Conservation (phyloP, 805 yeast genomes). For the Tetrapisispora namnaoensis region DNA sequence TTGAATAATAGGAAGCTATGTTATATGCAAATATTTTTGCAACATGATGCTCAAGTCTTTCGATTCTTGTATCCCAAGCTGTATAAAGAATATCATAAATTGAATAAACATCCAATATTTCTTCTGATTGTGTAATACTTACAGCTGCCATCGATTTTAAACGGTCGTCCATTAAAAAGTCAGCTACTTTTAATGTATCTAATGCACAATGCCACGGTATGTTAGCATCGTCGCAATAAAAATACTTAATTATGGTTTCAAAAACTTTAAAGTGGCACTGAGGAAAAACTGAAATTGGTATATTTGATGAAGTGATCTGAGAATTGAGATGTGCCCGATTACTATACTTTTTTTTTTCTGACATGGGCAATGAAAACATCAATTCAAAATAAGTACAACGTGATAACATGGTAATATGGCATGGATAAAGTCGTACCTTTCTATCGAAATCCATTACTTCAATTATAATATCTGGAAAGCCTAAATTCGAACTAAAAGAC, state of each 20-base stretch:
- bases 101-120: conserved; percentile 26
- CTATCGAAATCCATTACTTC: conserved; percentile 26
- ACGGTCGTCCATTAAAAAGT: conserved; percentile 46
- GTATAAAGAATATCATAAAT: conserved; percentile 50
- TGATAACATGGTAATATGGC: conserved; percentile 49
- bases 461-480: conserved; percentile 41
- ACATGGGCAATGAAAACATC: conserved; percentile 47
- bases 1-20: conserved; percentile 30
- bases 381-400: conserved; percentile 56
- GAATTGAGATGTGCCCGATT: background rate
- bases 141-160: conserved; percentile 56
- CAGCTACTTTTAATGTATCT: conserved; percentile 51
- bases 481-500: background rate
- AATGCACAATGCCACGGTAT: conserved; percentile 43
- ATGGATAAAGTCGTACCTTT: conserved; percentile 41
- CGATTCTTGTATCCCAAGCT: conserved; percentile 60
- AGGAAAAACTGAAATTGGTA: conserved; percentile 24
- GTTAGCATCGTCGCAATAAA: conserved; percentile 51
- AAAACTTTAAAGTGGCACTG: conserved; percentile 29
- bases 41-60: conserved; percentile 52
- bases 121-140: conserved; percentile 27
- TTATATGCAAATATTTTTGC: conserved; percentile 50
- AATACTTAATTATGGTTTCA: conserved; percentile 42
- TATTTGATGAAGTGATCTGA: background rate
- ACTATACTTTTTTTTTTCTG: conserved; percentile 21